Base-by-base conservation (phyloP, 805 yeast species). In the Ogataea chonburiensis region DNA sequence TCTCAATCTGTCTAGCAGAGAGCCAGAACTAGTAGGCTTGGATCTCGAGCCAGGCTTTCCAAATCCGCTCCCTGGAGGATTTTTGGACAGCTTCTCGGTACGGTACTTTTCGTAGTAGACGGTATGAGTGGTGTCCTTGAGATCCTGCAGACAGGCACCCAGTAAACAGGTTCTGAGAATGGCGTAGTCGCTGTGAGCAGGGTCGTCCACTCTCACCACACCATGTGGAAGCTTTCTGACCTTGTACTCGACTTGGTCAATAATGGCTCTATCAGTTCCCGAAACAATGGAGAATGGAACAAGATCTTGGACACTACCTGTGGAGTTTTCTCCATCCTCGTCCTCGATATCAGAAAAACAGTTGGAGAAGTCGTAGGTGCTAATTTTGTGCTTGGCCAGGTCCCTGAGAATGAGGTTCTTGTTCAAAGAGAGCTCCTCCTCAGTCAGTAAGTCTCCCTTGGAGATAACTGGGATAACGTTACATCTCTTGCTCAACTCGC, bases 281-380 rank as follows among this genome's bases (percentile, higher is more conserved):
- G 95, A 96, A 28, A 88, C 80, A 43, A 93, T 83, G 9, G 98
- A 96, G 67, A 86, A 89, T 31, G 98, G 98, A 46, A 86, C 50
- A 21, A 59, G 30, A 11, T 47, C 44, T 42, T 54, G 54, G n/a
- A 57, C 47, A 23, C 40, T 39, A 3, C 42, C 48, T 18, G 40
- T 40, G 9, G 36, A 30, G 6, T 34, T 17, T 14, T 34, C 43
- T 3, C 24, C 52, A 13, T 44, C 56, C 12, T 47, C 55, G n/a
- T 50, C 57, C 14, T 47, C 52, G 15, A 55, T 22, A 38, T 58
- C 63, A 12, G 56, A 58, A 37, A 57, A 51, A 17, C 55, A 53
- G n/a, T 47, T 37, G 9, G 60, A 45, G 36, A 60, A 59, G 28
- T 58, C 62, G 37, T 57, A 61, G 22, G 56, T 43, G 8, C 38